These are phyloP conservation scores for Breviolum minutum DNA, from an alignment of 73 alveolate species.

Conservation along the genomic window DNA sequence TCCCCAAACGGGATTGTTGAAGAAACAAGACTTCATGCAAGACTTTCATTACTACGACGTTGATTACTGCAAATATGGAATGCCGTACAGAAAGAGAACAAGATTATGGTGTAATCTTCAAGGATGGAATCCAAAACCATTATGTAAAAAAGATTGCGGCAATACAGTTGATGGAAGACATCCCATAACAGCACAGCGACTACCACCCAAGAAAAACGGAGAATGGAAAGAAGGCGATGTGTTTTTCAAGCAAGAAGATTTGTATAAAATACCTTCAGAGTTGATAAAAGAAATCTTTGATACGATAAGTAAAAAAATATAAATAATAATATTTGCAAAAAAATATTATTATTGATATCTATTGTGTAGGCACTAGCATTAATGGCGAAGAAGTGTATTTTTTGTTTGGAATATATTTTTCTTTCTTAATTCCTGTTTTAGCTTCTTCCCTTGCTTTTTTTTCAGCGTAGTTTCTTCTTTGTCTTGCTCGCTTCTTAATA, in stretches of 20 bases:
- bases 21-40: constrained; percentile 14
- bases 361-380: too few relatives aligned
- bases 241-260: not conserved
- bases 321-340: too few relatives aligned
- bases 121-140: constrained; percentile 40
- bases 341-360: too few relatives aligned
- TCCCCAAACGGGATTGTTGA: constrained; percentile 39
- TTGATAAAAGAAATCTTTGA: not conserved
- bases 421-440: too few relatives aligned
- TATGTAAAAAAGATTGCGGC: constrained; percentile 23
- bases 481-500: too few relatives aligned
- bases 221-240: too few relatives aligned
- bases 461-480: too few relatives aligned
- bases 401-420: too few relatives aligned
- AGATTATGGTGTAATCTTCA: constrained; percentile 10
- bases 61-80: constrained; percentile 20
- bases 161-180: not conserved
- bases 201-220: not conserved
- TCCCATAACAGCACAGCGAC: not conserved
- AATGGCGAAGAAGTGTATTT: too few relatives aligned
- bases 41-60: not conserved
- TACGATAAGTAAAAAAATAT: too few relatives aligned
- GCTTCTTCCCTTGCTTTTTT: too few relatives aligned
- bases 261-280: not conserved
- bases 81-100: constrained; percentile 1